Base-by-base conservation (phyloP, 257 asterid genomes). In the Solanum sejunctum region DNA sequence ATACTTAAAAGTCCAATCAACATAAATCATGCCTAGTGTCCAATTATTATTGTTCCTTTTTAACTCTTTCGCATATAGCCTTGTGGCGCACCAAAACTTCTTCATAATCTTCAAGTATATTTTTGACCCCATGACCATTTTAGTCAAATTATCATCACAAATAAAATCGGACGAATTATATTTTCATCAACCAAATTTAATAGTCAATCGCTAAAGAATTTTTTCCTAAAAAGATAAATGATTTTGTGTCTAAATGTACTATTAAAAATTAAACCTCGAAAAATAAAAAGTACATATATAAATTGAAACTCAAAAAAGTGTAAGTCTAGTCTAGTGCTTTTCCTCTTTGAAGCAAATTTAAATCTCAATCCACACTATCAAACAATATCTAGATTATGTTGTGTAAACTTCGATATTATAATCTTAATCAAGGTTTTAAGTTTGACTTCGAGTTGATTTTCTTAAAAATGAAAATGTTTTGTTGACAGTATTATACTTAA, bases 401-500 rank as follows among this genome's bases (percentile, higher is more conserved):
- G 43, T 15, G 8, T 32, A 32, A 32, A 32, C 36, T 32, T 32
- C 36, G 36, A 0, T 32, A 32, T 32, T 32, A 32, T 3, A 3
- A 32, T 32, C 36, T 32, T 32, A 32, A 32, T 32, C 36, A 32
- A 32, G 36, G 36, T 32, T 32, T 32, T 32, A 3, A 32, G 36
- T 32, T 32, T 32, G 41, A 36, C 12, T 6, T 23, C 2, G 43
- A 63, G 7, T 6, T 60, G 12, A 36, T 3, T 3, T 36, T 36
- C 6, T 5, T 36, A 5, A 20, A 5, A 58, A 58, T 58, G 12
- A 20, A 18, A 18, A 58, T 8, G 9, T 20, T 58, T 8, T 20
- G 6, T 61, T 21, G 6, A 23, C 8, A 61, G 9, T 5, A 3
- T 61, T 0, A 8, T 0, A 0, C 7, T 1, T 0, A 26, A 7